Evolutionary conservation across 306 rosid genomes (phyloP).

Genomic region (Lagenaria siceraria): DNA sequence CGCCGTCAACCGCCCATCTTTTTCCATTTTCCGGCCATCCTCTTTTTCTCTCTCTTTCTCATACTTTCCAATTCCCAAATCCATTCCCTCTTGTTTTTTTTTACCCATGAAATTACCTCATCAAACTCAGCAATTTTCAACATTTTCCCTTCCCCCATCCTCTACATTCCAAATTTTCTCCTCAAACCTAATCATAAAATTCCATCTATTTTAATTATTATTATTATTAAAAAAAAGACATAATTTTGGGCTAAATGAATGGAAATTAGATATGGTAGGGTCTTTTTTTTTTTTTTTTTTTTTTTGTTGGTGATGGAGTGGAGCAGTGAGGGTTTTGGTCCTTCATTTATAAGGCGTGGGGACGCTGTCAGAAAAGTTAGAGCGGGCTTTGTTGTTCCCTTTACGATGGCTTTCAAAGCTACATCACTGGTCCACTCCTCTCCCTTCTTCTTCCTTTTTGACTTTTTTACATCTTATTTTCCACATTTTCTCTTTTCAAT

Average conservation of each 20-base stretch:
- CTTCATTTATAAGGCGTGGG: background rate
- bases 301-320: background rate
- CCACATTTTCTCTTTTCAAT: background rate
- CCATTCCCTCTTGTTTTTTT: background rate
- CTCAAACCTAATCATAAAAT: background rate
- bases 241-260: no score
- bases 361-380: background rate
- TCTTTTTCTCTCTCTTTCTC: background rate
- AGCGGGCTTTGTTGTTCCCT: background rate
- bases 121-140: background rate
- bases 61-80: background rate
- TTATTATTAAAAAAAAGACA: no score
- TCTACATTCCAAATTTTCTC: background rate
- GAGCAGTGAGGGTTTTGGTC: background rate
- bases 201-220: background rate
- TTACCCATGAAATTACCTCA: background rate
- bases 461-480: background rate
- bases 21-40: background rate
- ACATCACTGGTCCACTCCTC: background rate
- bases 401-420: background rate
- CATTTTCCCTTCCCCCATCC: background rate
- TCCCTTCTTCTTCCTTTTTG: background rate
- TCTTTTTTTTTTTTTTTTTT: no score
- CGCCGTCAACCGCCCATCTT: constrained; percentile 7
- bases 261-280: background rate